phyloP scores from a whole-genome alignment of 1,139 yeast genomes.

The Maudiozyma humilis region DNA sequence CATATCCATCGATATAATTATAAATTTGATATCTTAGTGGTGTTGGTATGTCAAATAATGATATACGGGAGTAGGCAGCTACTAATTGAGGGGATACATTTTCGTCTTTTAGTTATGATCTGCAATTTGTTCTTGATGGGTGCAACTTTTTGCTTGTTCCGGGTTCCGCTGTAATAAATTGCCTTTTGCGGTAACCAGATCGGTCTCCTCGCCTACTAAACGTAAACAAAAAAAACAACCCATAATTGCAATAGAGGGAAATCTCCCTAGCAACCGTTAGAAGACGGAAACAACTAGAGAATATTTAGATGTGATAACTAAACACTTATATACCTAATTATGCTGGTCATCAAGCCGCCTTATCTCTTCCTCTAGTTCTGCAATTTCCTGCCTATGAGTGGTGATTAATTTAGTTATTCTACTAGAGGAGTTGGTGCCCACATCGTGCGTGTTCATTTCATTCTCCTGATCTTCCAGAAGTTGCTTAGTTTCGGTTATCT shows the following conservation, averaged over 20 bases:
- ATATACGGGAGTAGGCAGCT: not conserved
- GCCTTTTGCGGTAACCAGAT: not conserved
- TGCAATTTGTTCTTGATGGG: not conserved
- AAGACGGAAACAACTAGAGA: too few species aligned
- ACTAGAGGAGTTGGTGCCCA: slow-evolving; percentile 9
- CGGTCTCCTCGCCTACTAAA: not conserved
- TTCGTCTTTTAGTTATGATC: too few species aligned
- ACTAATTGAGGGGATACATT: not conserved
- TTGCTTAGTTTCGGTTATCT: slow-evolving; percentile 14
- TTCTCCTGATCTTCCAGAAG: slow-evolving; percentile 24
- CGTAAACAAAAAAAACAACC: not conserved
- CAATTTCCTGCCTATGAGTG: slow-evolving; percentile 24
- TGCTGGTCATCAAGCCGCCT: slow-evolving; percentile 6
- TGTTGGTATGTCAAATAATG: too few species aligned
- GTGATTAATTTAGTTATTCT: slow-evolving; percentile 21
- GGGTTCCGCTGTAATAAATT: not conserved
- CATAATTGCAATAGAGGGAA: too few species aligned
- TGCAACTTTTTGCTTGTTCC: not conserved
- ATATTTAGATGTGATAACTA: slow-evolving; percentile 1
- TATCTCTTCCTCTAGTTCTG: slow-evolving; percentile 17
- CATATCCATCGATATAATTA: not conserved
- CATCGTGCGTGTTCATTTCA: slow-evolving; percentile 12
- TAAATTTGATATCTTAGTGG: not conserved
- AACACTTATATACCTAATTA: not conserved
- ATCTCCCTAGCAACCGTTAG: too few species aligned